Evolutionary conservation across 305 asterid species (phyloP).

Genomic region (Fraxinus ornus): DNA sequence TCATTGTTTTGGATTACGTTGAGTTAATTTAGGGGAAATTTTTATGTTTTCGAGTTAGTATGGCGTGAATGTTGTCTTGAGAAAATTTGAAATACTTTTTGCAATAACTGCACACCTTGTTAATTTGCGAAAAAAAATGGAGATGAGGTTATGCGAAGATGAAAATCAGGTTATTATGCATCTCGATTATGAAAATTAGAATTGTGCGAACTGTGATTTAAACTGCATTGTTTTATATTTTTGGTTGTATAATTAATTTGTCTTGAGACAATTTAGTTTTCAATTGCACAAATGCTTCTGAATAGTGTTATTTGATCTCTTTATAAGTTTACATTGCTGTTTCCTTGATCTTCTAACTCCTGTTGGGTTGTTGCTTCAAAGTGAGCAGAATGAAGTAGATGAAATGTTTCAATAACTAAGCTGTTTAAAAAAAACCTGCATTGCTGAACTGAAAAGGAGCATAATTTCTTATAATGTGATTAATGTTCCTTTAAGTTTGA

Average conservation of each 20-base stretch:
- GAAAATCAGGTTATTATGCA: background rate
- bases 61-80: slow-evolving; percentile 2
- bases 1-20: background rate
- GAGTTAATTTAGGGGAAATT: background rate
- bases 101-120: background rate
- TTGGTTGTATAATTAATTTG: background rate
- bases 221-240: background rate
- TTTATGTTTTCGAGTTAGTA: background rate
- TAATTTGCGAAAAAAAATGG: background rate
- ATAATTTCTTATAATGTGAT: background rate
- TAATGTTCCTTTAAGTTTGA: background rate
- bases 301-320: background rate
- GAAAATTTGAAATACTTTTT: background rate
- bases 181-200: background rate
- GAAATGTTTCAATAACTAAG: background rate
- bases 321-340: background rate
- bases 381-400: background rate
- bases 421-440: background rate
- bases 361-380: background rate
- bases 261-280: background rate
- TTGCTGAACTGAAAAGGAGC: background rate
- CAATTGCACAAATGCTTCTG: background rate
- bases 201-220: background rate
- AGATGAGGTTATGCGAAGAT: background rate
- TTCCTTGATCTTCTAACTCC: background rate